A percentile compares a stretch with the other conserved stretches of the same genome.
These are phyloP conservation scores for Saururus chinensis DNA, from an alignment of 164 flowering plant genomes.

Conservation along the genomic window DNA sequence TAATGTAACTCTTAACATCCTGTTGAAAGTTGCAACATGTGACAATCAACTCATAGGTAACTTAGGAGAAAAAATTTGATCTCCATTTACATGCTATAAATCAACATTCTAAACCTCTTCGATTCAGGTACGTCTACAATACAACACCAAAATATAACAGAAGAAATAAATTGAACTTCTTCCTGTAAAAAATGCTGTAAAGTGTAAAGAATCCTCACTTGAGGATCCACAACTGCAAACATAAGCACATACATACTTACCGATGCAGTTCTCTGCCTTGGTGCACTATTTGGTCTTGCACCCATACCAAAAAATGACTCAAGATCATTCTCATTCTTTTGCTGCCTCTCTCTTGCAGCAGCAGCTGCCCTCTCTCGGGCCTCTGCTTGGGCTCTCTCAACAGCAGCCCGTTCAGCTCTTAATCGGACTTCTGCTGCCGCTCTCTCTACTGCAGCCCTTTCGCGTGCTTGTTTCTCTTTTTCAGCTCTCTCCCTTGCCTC, in stretches of 20 bases:
- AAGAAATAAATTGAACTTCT: too few relatives aligned
- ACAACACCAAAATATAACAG: neutral
- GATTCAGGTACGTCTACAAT: neutral
- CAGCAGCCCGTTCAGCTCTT: slow-evolving; percentile 72
- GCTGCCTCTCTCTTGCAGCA: slow-evolving; percentile 60
- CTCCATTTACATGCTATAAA: too few relatives aligned
- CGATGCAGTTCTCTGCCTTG: slow-evolving; percentile 46
- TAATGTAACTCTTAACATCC: too few relatives aligned
- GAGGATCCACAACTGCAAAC: too few relatives aligned
- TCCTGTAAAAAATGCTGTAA: too few relatives aligned
- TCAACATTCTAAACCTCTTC: neutral
- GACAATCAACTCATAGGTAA: too few relatives aligned
- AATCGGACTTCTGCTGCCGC: slow-evolving; percentile 46
- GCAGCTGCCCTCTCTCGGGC: slow-evolving; percentile 76
- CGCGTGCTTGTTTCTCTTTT: slow-evolving; percentile 23
- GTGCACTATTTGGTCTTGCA: slow-evolving; percentile 78
- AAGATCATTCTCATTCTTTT: slow-evolving; percentile 58
- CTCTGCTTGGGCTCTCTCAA: slow-evolving; percentile 67
- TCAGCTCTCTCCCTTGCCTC: slow-evolving; percentile 55
- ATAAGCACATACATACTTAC: neutral
- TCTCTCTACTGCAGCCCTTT: slow-evolving; percentile 38
- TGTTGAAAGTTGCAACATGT: neutral
- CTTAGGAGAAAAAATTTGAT: too few relatives aligned
- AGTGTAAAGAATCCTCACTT: too few relatives aligned
- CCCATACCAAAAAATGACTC: slow-evolving; percentile 76